Evolutionary conservation across 805 yeast species (phyloP).

Genomic region (Yamadazyma philogaea): DNA sequence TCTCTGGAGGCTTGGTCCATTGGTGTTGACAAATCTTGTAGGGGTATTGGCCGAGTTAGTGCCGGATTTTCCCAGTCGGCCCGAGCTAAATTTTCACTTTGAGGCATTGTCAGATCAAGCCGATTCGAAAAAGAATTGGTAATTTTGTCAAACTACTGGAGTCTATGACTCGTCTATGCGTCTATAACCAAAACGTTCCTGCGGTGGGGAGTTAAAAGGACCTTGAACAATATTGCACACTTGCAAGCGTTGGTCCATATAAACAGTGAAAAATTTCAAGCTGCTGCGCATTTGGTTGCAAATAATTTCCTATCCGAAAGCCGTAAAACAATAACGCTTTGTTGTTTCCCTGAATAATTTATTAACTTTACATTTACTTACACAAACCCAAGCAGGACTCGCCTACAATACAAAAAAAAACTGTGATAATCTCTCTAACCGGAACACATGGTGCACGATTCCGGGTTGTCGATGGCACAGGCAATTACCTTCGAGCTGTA

Average conservation of each 20-base stretch:
- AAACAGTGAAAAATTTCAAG: neutral
- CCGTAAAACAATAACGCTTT: too few relatives aligned
- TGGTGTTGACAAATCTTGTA: neutral
- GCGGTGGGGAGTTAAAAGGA: too few relatives aligned
- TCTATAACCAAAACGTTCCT: neutral
- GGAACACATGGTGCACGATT: slow-evolving; percentile 98
- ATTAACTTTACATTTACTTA: slow-evolving; percentile 7
- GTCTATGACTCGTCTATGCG: neutral
- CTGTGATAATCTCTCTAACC: slow-evolving; percentile 57
- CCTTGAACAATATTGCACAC: too few relatives aligned
- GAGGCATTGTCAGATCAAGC: neutral
- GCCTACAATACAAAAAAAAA: slow-evolving; percentile 6
- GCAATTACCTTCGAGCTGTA: slow-evolving; percentile 92
- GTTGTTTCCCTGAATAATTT: too few relatives aligned
- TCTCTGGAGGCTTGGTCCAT: neutral
- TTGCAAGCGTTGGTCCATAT: too few relatives aligned
- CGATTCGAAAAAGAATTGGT: too few relatives aligned
- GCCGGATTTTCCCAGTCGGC: neutral
- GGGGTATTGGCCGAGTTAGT: neutral
- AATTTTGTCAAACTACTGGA: neutral
- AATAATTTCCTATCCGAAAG: too few relatives aligned
- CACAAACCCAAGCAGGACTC: slow-evolving; percentile 6
- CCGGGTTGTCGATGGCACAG: slow-evolving; percentile 96
- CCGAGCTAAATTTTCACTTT: neutral
- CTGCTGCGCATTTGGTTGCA: neutral